Evolutionary conservation across 257 asterid species (phyloP).

Genomic region (Ophiorrhiza pumila): DNA sequence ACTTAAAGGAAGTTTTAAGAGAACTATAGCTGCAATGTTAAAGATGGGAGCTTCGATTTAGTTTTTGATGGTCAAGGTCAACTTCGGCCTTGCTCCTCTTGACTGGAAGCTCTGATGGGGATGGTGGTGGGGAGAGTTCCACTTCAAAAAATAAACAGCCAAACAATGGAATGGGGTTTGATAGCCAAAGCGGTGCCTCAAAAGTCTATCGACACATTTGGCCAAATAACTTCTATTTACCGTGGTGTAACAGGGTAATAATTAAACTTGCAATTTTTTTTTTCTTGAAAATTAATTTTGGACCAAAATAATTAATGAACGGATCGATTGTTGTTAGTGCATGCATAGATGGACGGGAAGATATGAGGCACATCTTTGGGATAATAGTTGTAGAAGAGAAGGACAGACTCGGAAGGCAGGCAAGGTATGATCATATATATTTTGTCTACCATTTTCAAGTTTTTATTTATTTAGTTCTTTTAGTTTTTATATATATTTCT

Average conservation of each 20-base stretch:
- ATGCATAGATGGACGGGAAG: conserved; percentile 94
- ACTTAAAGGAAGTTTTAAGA: neutral
- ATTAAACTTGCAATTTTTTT: no score
- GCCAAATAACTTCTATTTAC: conserved; percentile 85
- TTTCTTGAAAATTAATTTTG: no score
- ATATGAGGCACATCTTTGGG: conserved; percentile 96
- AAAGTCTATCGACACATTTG: conserved; percentile 72
- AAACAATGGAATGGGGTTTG: conserved; percentile 3
- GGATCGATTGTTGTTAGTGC: conserved; percentile 8
- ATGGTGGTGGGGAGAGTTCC: conserved; percentile 26
- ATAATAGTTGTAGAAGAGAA: conserved; percentile 90
- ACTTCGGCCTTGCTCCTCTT: conserved; percentile 24
- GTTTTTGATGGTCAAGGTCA: conserved; percentile 12
- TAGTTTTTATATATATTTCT: conserved; percentile 14
- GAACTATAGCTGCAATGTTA: neutral
- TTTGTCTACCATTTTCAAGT: conserved; percentile 48
- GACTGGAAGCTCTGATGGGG: conserved; percentile 14
- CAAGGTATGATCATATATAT: no score
- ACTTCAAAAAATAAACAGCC: conserved; percentile 36
- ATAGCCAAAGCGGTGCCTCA: conserved; percentile 56
- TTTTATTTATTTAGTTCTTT: neutral
- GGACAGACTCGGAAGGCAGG: conserved; percentile 97
- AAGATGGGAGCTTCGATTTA: neutral
- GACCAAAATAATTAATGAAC: no score
- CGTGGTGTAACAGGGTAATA: conserved; percentile 80